Conservation (phyloP, 768 basidiomycete species). For the Trametes cinnabarina region DNA sequence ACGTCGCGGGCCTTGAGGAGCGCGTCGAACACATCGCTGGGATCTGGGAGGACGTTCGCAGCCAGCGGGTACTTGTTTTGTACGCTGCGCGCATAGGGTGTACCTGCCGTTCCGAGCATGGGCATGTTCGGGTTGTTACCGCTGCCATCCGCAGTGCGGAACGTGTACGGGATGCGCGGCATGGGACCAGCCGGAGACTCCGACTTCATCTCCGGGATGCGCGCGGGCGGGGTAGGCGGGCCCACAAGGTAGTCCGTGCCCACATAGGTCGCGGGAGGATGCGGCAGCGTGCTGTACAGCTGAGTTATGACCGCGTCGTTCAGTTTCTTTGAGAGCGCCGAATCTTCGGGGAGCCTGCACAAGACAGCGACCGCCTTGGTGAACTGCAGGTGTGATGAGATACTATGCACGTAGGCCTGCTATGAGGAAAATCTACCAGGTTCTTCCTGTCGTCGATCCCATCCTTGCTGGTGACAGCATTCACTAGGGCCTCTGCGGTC, state of each 20-base stretch:
- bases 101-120: constrained; percentile 49
- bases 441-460: constrained; percentile 77
- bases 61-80: constrained; percentile 43
- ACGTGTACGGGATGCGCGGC: constrained; percentile 26
- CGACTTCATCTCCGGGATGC: constrained; percentile 2
- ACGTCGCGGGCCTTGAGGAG: constrained; percentile 34
- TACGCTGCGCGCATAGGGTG: constrained; percentile 53
- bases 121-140: constrained; percentile 47
- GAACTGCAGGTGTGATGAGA: constrained; percentile 44
- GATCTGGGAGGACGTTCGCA: constrained; percentile 47
- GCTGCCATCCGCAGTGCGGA: constrained; percentile 49
- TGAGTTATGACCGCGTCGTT: constrained; percentile 33
- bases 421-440: constrained; percentile 42
- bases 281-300: constrained; percentile 82
- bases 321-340: constrained; percentile 39
- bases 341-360: constrained; percentile 55
- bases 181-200: constrained; percentile 12
- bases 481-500: constrained; percentile 43
- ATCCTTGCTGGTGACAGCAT: constrained; percentile 55
- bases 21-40: constrained; percentile 39
- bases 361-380: constrained; percentile 67
- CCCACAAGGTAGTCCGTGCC: constrained; percentile 49
- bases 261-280: constrained; percentile 72
- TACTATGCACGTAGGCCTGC: background rate
- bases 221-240: background rate